Evolutionary conservation across 176 grass and related monocot genomes (phyloP).

Genomic region (Rhynchospora breviuscula): DNA sequence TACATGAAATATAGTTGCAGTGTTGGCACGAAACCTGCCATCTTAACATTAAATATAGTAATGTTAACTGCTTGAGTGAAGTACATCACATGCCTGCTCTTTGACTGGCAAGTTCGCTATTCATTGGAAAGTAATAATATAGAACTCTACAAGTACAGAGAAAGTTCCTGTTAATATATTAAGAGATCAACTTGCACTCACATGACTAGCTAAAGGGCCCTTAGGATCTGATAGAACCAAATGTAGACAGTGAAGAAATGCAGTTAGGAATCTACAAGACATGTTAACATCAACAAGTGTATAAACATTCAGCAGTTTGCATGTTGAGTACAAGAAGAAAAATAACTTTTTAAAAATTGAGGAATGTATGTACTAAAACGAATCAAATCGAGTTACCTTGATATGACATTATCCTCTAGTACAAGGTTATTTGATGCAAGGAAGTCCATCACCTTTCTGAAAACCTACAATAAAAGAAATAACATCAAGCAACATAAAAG

Average conservation of each 20-base stretch:
- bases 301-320: conserved; percentile 4
- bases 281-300: neutral
- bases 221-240: conserved; percentile 72
- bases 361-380: conserved; percentile 4
- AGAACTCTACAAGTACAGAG: conserved; percentile 7
- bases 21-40: conserved; percentile 82
- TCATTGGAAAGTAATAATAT: neutral
- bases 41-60: conserved; percentile 52
- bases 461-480: conserved; percentile 43
- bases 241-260: conserved; percentile 79
- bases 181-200: conserved; percentile 39
- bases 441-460: conserved; percentile 94
- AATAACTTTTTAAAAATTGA: neutral
- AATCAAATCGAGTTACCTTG: conserved; percentile 49
- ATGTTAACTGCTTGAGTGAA: conserved; percentile 29
- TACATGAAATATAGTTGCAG: conserved; percentile 79
- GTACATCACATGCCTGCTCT: neutral
- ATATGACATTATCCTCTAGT: conserved; percentile 66
- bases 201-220: conserved; percentile 76
- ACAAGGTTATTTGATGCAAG: conserved; percentile 64
- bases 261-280: conserved; percentile 59
- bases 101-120: neutral
- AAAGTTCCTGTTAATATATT: conserved; percentile 1
- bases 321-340: neutral
- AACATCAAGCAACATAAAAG: neutral